Base-by-base conservation (phyloP, 2,329 filamentous ascomycete species). In the Diaporthe aspalathi region DNA sequence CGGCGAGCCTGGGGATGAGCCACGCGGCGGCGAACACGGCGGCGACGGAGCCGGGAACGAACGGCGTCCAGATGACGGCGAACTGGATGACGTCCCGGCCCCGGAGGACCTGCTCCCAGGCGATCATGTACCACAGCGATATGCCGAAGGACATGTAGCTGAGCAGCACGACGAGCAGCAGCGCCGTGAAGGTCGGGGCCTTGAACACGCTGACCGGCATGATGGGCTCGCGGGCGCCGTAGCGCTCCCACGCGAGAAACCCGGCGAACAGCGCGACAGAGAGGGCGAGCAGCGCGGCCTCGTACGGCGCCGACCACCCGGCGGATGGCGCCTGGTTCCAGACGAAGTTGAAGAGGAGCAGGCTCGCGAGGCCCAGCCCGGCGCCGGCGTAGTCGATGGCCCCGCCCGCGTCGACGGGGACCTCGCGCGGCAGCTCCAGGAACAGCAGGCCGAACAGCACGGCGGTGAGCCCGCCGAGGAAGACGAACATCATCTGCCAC, bases 291-390 rank as follows among this genome's bases (percentile, higher is more conserved):
- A 83, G 76, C 16, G 76, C 76, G 27, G 85, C 82, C 11, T 81
- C 79, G 74, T 84, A 85, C 0, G 84, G 80, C 0, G 78, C 79
- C 0, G 77, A 73, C 85, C 84, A 87, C 3, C 84, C 84, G 0
- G 80, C 83, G 1, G 81, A 80, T 0, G 84, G 84, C 4, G 85
- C 84, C 80, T 84, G 81, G 66, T 86, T 87, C 82, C 85, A 87
- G 1, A 81, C 81, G n/a, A 88, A 80, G 68, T 85, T 87, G 70
- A 87, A 87, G 0, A 86, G 74, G 1, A 86, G 76, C n/a, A 87
- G 74, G 7, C 81, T 80, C 17, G 77, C 74, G 1, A 82, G 76
- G 0, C 81, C 84, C 4, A 85, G 76, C 8, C 75, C 76, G 2
- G 80, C 80, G 0, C 84, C 86, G 14, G 82, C 68, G 73, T 78